These are phyloP conservation scores for Candida pseudoglaebosa DNA, from an alignment of 805 yeast genomes.

Conservation along the genomic window DNA sequence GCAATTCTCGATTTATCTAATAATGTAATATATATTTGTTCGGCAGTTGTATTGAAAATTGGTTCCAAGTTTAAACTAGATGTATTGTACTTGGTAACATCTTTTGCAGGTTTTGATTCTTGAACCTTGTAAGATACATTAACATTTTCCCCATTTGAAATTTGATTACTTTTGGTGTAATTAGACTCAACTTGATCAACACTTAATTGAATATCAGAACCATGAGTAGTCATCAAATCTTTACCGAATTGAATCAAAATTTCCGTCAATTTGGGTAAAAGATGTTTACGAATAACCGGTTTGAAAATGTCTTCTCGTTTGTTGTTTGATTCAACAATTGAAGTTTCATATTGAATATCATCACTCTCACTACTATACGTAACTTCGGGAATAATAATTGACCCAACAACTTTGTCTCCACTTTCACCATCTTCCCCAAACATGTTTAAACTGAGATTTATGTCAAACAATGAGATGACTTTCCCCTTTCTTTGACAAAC, in stretches of 20 bases:
- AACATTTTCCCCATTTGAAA: conserved; percentile 11
- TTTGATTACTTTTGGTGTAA: conserved; percentile 53
- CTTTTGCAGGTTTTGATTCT: conserved; percentile 8
- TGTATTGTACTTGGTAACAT: conserved; percentile 69
- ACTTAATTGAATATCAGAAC: conserved; percentile 83
- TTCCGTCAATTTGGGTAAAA: conserved; percentile 69
- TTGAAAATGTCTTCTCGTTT: conserved; percentile 48
- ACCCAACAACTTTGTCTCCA: conserved; percentile 50
- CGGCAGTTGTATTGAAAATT: conserved; percentile 81
- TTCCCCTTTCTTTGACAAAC: conserved; percentile 97
- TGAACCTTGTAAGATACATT: conserved; percentile 6
- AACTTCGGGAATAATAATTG: conserved; percentile 82
- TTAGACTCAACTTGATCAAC: conserved; percentile 34
- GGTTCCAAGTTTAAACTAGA: conserved; percentile 75
- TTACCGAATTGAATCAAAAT: conserved; percentile 63
- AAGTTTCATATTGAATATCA: conserved; percentile 80
- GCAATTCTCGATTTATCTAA: conserved; percentile 72
- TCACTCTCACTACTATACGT: conserved; percentile 87
- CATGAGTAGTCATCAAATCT: conserved; percentile 71
- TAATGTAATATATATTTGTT: conserved; percentile 75
- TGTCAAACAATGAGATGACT: conserved; percentile 85
- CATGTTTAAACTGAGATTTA: conserved; percentile 61
- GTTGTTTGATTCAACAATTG: conserved; percentile 53
- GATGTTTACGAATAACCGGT: conserved; percentile 39
- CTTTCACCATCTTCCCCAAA: conserved; percentile 37